Percentiles rank a stretch among this genome's conserved stretches.
Conservation (phyloP, 495 filamentous ascomycete genomes). For the Corynascus novoguineensis region DNA sequence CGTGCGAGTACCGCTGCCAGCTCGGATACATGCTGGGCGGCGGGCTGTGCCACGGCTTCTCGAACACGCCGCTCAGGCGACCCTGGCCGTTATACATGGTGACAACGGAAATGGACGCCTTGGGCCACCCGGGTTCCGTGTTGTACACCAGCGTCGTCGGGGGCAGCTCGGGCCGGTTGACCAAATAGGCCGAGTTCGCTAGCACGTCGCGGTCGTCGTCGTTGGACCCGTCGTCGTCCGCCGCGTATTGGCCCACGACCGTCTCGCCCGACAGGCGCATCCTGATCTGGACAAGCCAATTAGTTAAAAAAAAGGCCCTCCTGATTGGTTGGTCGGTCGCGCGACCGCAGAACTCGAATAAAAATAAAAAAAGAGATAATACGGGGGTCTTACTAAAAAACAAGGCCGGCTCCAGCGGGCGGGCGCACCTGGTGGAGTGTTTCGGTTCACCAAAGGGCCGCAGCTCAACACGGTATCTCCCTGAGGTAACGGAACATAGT, state of each 20-base stretch:
- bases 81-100: not conserved
- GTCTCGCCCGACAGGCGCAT: not conserved
- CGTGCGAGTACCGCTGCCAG: not conserved
- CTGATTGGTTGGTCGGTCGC: too few species aligned
- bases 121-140: not conserved
- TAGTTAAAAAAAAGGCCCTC: not conserved
- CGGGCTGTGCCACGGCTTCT: not conserved
- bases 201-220: not conserved
- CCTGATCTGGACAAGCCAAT: not conserved
- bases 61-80: not conserved
- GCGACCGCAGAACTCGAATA: too few species aligned
- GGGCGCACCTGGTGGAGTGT: not conserved
- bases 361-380: not conserved
- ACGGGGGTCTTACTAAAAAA: not conserved
- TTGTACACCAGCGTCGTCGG: not conserved
- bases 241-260: not conserved
- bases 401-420: too few species aligned
- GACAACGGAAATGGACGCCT: not conserved
- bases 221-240: too few species aligned
- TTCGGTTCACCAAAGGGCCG: not conserved
- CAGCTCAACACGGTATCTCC: not conserved
- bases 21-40: not conserved
- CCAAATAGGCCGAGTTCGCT: not conserved
- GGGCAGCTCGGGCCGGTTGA: not conserved
- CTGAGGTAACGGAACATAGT: not conserved